These are phyloP conservation scores for Allomyces macrogynus DNA, from an alignment of 192 early-diverging fungal genomes.

Conservation along the genomic window DNA sequence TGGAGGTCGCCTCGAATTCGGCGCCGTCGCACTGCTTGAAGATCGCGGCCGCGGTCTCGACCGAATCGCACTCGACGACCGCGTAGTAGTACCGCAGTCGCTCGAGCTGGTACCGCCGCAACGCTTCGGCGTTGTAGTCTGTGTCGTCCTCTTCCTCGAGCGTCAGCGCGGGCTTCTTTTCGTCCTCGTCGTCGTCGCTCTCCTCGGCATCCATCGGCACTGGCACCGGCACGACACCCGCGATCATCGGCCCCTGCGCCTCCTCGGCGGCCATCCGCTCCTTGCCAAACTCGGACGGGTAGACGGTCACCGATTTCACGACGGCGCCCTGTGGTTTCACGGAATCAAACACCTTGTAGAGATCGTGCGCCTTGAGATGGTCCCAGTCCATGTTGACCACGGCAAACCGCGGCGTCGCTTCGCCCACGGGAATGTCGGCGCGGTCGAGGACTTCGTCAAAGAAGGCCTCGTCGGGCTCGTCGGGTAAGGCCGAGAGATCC, in stretches of 20 bases:
- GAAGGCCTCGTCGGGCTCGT: slow-evolving; percentile 11
- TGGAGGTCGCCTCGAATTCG: slow-evolving; percentile 76
- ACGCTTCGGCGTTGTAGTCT: slow-evolving; percentile 59
- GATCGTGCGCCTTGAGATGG: slow-evolving; percentile 65
- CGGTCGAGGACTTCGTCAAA: slow-evolving; percentile 1
- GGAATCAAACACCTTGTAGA: slow-evolving; percentile 63
- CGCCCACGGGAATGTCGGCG: slow-evolving; percentile 24
- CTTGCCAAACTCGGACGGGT: slow-evolving; percentile 75
- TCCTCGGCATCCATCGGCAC: slow-evolving; percentile 6
- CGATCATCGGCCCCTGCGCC: slow-evolving; percentile 51
- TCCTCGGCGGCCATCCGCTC: slow-evolving; percentile 48
- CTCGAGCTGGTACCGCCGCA: slow-evolving; percentile 84
- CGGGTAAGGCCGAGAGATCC: slow-evolving; percentile 15
- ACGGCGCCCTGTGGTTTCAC: slow-evolving; percentile 57
- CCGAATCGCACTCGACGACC: slow-evolving; percentile 75
- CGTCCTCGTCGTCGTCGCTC: slow-evolving; percentile 6
- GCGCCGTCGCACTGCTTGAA: slow-evolving; percentile 68
- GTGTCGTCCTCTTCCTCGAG: slow-evolving; percentile 35
- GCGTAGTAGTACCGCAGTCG: slow-evolving; percentile 81
- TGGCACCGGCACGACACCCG: slow-evolving; percentile 29
- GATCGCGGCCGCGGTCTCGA: slow-evolving; percentile 60
- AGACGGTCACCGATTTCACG: slow-evolving; percentile 59
- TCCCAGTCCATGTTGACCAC: slow-evolving; percentile 92
- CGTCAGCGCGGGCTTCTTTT: slow-evolving; percentile 18
- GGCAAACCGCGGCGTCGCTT: slow-evolving; percentile 55